Conservation (phyloP, 169 alveolate genomes). For the Eimeria sp. region DNA sequence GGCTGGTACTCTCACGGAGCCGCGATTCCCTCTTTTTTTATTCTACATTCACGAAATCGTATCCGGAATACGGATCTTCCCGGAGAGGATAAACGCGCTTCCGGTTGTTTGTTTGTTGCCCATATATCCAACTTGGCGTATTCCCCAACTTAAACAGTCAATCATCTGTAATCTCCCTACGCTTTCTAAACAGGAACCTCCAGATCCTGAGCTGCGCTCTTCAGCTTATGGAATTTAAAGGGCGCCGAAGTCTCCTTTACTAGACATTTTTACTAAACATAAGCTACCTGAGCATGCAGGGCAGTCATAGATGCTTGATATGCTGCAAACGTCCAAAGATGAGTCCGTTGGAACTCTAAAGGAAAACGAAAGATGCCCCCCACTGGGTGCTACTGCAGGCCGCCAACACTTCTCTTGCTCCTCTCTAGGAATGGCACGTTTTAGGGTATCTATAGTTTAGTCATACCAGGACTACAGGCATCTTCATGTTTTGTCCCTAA, state of each 20-base stretch:
- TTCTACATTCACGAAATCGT: background rate
- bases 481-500: background rate
- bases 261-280: too few relatives aligned
- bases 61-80: too few relatives aligned
- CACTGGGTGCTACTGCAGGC: background rate
- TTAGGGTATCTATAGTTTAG: background rate
- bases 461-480: too few relatives aligned
- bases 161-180: background rate
- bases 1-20: background rate
- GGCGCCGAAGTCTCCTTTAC: background rate
- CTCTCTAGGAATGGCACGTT: too few relatives aligned
- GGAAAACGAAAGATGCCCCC: background rate
- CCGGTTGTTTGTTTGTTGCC: background rate
- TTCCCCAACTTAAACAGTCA: background rate
- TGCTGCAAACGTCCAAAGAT: background rate
- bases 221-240: background rate
- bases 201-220: background rate
- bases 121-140: background rate
- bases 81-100: background rate
- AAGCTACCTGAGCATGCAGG: background rate
- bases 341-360: background rate
- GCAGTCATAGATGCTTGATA: background rate
- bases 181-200: background rate
- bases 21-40: background rate
- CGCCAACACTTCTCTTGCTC: background rate